A percentile compares a stretch with the other conserved stretches of the same genome.
phyloP scores from a whole-genome alignment of 805 yeast genomes.

The Priceomyces carsonii region DNA sequence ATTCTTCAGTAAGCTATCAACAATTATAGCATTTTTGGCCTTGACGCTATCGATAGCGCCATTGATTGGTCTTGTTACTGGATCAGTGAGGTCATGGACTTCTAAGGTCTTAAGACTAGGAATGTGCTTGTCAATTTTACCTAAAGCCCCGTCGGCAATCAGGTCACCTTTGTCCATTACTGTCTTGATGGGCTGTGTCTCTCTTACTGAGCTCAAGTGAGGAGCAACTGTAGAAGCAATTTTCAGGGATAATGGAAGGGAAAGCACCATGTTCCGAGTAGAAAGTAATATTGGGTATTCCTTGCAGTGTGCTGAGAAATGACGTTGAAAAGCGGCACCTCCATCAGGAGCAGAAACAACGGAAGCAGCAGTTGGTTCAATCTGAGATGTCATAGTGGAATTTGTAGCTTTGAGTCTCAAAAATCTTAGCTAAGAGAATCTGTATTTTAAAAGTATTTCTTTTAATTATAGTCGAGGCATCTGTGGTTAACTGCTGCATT shows the following conservation, averaged over 20 bases:
- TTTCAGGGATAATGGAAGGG: constrained; percentile 37
- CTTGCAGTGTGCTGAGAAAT: constrained; percentile 33
- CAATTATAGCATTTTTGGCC: constrained; percentile 7
- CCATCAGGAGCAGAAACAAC: not conserved
- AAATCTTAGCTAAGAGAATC: constrained; percentile 3
- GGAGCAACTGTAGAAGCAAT: constrained; percentile 32
- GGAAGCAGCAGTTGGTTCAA: constrained; percentile 1
- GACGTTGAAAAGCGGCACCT: not conserved
- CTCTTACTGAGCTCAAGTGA: constrained; percentile 17
- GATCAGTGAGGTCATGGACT: constrained; percentile 47
- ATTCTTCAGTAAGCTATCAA: constrained; percentile 12
- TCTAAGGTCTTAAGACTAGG: constrained; percentile 63
- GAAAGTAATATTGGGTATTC: constrained; percentile 50
- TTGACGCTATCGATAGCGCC: constrained; percentile 23
- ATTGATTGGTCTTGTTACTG: constrained; percentile 53
- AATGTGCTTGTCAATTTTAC: constrained; percentile 52
- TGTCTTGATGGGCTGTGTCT: constrained; percentile 40
- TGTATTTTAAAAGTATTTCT: too few relatives aligned
- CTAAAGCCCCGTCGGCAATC: constrained; percentile 55
- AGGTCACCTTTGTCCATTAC: constrained; percentile 51
- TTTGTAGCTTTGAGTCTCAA: too few relatives aligned
- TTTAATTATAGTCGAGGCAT: too few relatives aligned
- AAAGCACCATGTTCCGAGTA: constrained; percentile 32
- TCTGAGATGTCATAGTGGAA: constrained; percentile 1
- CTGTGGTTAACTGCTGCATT: too few relatives aligned